These are phyloP conservation scores for Coemansia sp. DNA, from an alignment of 192 early-diverging fungal genomes.

Conservation along the genomic window DNA sequence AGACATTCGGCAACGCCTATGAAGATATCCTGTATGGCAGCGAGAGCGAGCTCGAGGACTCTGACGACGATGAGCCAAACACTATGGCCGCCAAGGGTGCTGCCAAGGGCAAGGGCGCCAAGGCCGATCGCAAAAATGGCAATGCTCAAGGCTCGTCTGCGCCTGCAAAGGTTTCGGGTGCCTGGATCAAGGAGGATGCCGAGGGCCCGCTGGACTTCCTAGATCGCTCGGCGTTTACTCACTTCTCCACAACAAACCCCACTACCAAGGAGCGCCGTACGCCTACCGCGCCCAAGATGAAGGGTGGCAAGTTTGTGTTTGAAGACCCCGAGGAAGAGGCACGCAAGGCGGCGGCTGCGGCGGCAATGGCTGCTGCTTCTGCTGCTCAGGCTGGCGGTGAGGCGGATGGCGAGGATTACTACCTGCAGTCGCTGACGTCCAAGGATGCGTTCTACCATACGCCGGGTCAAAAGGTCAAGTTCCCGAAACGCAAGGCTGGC, in stretches of 20 bases:
- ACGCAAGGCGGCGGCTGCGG: slow-evolving; percentile 37
- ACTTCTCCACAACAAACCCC: slow-evolving; percentile 58
- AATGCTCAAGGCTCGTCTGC: slow-evolving; percentile 17
- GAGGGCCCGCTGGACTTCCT: slow-evolving; percentile 87
- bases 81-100: slow-evolving; percentile 33
- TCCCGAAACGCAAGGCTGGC: slow-evolving; percentile 71
- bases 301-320: slow-evolving; percentile 84
- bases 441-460: slow-evolving; percentile 86
- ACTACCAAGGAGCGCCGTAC: slow-evolving; percentile 44
- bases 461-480: slow-evolving; percentile 84
- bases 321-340: slow-evolving; percentile 63
- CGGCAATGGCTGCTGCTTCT: slow-evolving; percentile 15
- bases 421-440: slow-evolving; percentile 75
- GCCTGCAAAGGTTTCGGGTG: slow-evolving; percentile 6
- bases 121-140: slow-evolving; percentile 30
- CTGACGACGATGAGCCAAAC: slow-evolving; percentile 62
- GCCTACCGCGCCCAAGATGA: slow-evolving; percentile 60
- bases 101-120: slow-evolving; percentile 25
- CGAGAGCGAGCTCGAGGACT: slow-evolving; percentile 87
- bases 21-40: slow-evolving; percentile 91
- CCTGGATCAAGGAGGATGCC: slow-evolving; percentile 72
- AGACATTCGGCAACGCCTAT: slow-evolving; percentile 70
- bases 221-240: slow-evolving; percentile 77
- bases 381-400: slow-evolving; percentile 41
- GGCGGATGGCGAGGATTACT: slow-evolving; percentile 75